Evolutionary conservation across 805 yeast genomes (phyloP), one percentile per base, ranked within the genome.

Genomic region (Starmera quercuum): DNA sequence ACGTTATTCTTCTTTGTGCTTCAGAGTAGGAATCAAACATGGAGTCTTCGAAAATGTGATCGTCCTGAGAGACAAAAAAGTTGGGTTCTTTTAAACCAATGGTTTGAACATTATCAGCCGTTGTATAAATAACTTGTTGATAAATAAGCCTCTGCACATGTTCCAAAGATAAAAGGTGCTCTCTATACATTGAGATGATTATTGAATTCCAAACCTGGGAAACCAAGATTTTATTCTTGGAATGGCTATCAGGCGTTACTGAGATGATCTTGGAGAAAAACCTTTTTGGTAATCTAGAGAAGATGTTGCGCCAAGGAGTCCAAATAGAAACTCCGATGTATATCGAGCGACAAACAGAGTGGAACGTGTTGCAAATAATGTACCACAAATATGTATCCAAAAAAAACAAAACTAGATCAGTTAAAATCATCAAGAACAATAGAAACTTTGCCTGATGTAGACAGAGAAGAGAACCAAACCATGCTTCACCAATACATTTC

Each of bases 121-220:
- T 42, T 20, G 59, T 44, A 24, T 46, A 49, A 4, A 42, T 30
- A 5, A 92, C 96, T 68, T 90, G 97, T 61, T 90, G 97, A 62
- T 92, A 92, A 44, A 92, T 73, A 58, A 92, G 74, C 65, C 83
- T 86, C 65, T 92, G 97, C 42, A 92, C 97, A 59, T 94, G 98
- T 59, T 92, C 98, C 58, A 94, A 84, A 13, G 98, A 96, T 48
- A 92, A 68, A 59, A 92, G 68, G 62, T 92, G 99, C 64, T 94
- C 99, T 68, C 99, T 85, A 75, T 92, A 94, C 98, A 92, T 94
- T 34, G 97, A 85, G 51, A 92, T 88, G 42, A 92, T 90, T 59
- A 92, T 82, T 30, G 97, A 97, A 59, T 92, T 92, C 99, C 98
- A 92, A 46, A 92, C 86, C 66, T 92, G 98, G 20, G 97, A 86